Percentiles rank a stretch among this genome's conserved stretches.
Evolutionary conservation across 345 rosid species (phyloP).

Genomic region (Zanthoxylum bungeanum): DNA sequence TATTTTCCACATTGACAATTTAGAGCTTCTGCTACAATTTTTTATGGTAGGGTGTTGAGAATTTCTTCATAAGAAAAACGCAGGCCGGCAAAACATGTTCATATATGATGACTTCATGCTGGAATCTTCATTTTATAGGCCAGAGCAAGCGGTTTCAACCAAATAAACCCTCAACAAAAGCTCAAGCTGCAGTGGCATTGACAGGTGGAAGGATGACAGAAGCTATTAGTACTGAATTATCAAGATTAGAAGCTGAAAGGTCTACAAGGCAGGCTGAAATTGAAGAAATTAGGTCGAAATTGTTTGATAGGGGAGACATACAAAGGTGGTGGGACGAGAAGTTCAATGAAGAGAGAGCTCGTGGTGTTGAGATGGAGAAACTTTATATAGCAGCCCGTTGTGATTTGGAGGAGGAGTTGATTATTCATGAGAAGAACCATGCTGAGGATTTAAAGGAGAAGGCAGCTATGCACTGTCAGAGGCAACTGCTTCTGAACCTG

Average conservation of each 20-base stretch:
- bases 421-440: slow-evolving; percentile 37
- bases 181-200: slow-evolving; percentile 83
- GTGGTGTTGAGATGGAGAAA: slow-evolving; percentile 48
- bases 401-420: slow-evolving; percentile 61
- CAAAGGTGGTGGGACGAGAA: slow-evolving; percentile 61
- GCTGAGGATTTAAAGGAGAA: slow-evolving; percentile 63
- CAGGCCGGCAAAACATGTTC: slow-evolving; percentile 5
- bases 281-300: slow-evolving; percentile 57
- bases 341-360: slow-evolving; percentile 47
- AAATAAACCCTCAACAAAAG: slow-evolving; percentile 71
- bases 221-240: slow-evolving; percentile 58
- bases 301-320: slow-evolving; percentile 70
- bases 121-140: slow-evolving; percentile 42
- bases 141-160: slow-evolving; percentile 81
- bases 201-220: slow-evolving; percentile 67
- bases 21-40: not conserved
- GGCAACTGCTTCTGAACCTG: slow-evolving; percentile 57
- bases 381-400: slow-evolving; percentile 30
- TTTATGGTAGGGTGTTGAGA: slow-evolving; percentile 4
- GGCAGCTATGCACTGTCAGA: slow-evolving; percentile 80
- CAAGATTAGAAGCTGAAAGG: slow-evolving; percentile 59
- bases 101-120: not conserved
- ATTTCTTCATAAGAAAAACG: not conserved
- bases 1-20: not conserved
- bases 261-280: slow-evolving; percentile 44